A percentile compares a stretch with the other conserved stretches of the same genome.
These are phyloP conservation scores for Coemansia sp. DNA, from an alignment of 192 early-diverging fungal species.

Conservation along the genomic window DNA sequence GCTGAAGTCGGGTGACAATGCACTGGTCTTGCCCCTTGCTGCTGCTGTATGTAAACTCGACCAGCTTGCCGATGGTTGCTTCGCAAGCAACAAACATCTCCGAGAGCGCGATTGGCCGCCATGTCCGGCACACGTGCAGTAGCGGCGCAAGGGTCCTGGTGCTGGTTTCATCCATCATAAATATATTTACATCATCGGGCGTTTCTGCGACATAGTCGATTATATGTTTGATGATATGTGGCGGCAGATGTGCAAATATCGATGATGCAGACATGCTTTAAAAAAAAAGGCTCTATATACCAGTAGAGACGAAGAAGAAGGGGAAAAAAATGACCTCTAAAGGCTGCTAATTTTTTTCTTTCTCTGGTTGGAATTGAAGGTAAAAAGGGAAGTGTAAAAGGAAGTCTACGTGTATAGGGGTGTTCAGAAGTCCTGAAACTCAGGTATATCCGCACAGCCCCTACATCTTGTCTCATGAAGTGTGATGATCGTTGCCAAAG, in stretches of 20 bases:
- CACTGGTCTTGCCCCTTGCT: neutral
- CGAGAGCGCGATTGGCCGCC: constrained; percentile 1
- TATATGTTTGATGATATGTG: neutral
- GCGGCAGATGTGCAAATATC: neutral
- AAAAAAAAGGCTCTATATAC: neutral
- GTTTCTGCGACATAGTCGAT: constrained; percentile 5
- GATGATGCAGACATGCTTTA: neutral
- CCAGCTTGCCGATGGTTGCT: neutral
- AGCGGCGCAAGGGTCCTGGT: neutral
- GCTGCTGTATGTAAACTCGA: neutral
- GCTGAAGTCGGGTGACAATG: neutral
- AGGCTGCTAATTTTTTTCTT: neutral
- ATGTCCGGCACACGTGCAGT: neutral
- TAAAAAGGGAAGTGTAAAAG: neutral
- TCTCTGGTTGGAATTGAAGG: neutral
- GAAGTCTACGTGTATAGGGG: neutral
- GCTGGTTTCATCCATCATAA: neutral
- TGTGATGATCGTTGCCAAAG: too few species aligned
- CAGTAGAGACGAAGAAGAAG: neutral
- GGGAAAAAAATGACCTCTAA: neutral
- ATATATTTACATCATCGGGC: constrained; percentile 3
- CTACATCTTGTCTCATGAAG: too few species aligned
- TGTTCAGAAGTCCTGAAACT: neutral
- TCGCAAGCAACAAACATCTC: constrained; percentile 4
- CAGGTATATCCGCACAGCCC: too few species aligned